Conservation (phyloP, 805 yeast genomes). For the Lipomyces starkeyi region DNA sequence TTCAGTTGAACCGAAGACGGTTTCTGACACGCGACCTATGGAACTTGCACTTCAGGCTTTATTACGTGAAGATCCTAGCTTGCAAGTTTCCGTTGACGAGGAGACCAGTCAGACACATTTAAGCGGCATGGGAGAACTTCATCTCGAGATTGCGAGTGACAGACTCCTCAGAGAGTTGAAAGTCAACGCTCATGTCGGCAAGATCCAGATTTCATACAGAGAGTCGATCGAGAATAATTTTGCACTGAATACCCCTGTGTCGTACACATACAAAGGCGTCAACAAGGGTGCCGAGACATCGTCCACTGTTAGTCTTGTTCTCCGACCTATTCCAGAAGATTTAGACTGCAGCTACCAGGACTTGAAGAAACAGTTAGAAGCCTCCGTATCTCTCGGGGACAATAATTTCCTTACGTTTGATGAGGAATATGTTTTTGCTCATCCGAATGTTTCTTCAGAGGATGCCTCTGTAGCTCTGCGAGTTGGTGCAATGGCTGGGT, state of each 20-base stretch:
- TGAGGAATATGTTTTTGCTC: constrained; percentile 31
- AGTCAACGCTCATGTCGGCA: constrained; percentile 80
- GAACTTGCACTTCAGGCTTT: constrained; percentile 69
- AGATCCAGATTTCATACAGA: constrained; percentile 86
- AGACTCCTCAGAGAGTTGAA: constrained; percentile 79
- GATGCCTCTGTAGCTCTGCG: constrained; percentile 42
- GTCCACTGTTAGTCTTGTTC: constrained; percentile 43
- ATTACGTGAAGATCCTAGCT: constrained; percentile 89
- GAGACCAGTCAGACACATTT: constrained; percentile 88
- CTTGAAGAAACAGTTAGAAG: constrained; percentile 50
- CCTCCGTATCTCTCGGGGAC: constrained; percentile 26
- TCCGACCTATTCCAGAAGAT: constrained; percentile 43
- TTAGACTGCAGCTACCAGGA: constrained; percentile 47
- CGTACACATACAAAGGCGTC: constrained; percentile 36
- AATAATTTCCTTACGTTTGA: constrained; percentile 27
- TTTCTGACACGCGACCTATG: constrained; percentile 79
- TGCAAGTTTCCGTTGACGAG: constrained; percentile 70
- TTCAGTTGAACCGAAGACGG: constrained; percentile 78
- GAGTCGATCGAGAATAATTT: constrained; percentile 57
- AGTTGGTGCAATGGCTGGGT: constrained; percentile 48
- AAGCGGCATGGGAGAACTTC: constrained; percentile 97
- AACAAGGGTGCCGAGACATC: constrained; percentile 41
- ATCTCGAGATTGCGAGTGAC: constrained; percentile 84
- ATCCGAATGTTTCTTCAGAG: constrained; percentile 42
- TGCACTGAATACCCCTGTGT: constrained; percentile 13